Conservation (phyloP, 768 basidiomycete species). For the Lentinula aciculospora region DNA sequence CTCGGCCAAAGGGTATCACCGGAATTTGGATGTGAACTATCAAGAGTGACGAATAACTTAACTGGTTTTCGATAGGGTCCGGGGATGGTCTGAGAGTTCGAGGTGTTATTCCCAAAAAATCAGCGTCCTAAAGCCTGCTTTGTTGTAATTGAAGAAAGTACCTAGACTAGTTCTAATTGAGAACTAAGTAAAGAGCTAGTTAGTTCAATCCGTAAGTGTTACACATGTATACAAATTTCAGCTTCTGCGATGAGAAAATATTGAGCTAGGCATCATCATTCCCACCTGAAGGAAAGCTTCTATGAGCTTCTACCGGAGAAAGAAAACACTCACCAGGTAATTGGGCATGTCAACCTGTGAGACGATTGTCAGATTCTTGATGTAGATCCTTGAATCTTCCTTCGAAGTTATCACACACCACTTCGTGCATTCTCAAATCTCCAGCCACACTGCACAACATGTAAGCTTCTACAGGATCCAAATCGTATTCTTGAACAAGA, state of each 20-base stretch:
- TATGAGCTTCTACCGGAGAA: not conserved
- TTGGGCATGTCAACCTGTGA: constrained; percentile 61
- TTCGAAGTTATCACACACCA: constrained; percentile 28
- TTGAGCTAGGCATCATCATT: constrained; percentile 35
- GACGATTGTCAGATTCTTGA: not conserved
- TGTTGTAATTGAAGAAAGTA: too few relatives aligned
- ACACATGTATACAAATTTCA: not conserved
- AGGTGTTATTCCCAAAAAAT: too few relatives aligned
- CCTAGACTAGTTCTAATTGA: not conserved
- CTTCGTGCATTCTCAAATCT: constrained; percentile 58
- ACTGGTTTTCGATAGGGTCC: too few relatives aligned
- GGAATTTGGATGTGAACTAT: too few relatives aligned
- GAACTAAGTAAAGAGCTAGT: too few relatives aligned
- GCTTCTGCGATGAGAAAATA: not conserved
- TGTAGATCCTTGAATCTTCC: not conserved
- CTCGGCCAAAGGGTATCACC: not conserved
- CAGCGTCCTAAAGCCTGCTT: too few relatives aligned
- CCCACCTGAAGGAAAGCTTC: constrained; percentile 33
- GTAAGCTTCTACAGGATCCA: constrained; percentile 47
- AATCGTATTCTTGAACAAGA: constrained; percentile 34
- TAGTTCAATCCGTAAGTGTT: too few relatives aligned
- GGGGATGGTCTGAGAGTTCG: too few relatives aligned
- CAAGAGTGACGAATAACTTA: too few relatives aligned
- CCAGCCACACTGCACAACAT: constrained; percentile 58
- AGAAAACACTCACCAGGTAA: constrained; percentile 38